Evolutionary conservation across 108 stramenopile species (phyloP), one percentile per base, ranked within the genome.

Genomic region (Bacterosira constricta): DNA sequence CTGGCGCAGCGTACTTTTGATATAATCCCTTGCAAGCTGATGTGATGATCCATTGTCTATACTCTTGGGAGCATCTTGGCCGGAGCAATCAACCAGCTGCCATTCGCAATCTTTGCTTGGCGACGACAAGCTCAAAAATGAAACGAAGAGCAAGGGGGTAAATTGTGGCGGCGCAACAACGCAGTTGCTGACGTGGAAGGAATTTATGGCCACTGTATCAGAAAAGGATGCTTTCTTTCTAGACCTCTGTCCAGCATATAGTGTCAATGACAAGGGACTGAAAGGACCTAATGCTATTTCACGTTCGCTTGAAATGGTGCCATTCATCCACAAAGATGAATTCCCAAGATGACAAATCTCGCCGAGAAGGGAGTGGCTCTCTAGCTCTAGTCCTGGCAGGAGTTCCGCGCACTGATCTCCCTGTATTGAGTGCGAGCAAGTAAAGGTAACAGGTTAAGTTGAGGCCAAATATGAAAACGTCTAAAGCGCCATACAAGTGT

Each of bases 291-390:
- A 21, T 36, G 65, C 55, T 39, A 71, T 42, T 66, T 71, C 70
- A 66, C 52, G 71, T 29, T 66, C 77, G 30, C 66, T 79, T 10
- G 59, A 66, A 18, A 65, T 55, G 9, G 77, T 47, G 42, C 77
- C 69, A 53, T 66, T 71, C 77, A 70, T 60, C 77, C 77, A 79
- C 35, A 66, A 61, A 7, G 70, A 66, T 7, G 65, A 66, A 58
- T 27, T 17, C 0, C 77, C 77, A 20, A 78, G 41, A 21, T 57
- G n/a, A 20, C 64, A 66, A 3, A 71, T 55, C 26, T 70, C 69
- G 18, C 77, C 77, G 20, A 69, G 49, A 10, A 34, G 5, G 25
- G 29, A 30, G 9, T 78, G 64, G 5, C 39, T 44, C 36, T 64
- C 52, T 36, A 64, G 30, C 36, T 64, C 52, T 36, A 64, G 30